A percentile compares a stretch with the other conserved stretches of the same genome.
Evolutionary conservation across 495 filamentous ascomycete genomes (phyloP).

Genomic region (Letharia columbiana): DNA sequence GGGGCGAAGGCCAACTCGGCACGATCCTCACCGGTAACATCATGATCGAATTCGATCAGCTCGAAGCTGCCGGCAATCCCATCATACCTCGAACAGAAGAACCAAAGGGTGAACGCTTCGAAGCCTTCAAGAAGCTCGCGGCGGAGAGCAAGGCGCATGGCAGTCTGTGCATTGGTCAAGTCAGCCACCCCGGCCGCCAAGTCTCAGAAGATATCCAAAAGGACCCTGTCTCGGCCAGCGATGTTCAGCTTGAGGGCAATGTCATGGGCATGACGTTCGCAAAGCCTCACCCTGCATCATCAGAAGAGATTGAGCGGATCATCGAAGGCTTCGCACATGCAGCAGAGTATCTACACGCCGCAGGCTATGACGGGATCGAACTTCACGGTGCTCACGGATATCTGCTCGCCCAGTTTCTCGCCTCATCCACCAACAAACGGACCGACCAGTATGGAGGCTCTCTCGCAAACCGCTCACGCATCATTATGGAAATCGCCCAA

Average conservation of each 20-base stretch:
- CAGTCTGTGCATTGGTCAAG: constrained; percentile 47
- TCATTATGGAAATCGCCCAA: constrained; percentile 45
- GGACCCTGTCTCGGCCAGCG: constrained; percentile 52
- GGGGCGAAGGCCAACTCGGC: constrained; percentile 52
- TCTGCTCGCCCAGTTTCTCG: constrained; percentile 59
- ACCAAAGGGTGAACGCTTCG: constrained; percentile 48
- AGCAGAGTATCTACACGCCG: constrained; percentile 48
- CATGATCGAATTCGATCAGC: constrained; percentile 50
- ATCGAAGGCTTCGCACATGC: constrained; percentile 47
- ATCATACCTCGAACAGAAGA: constrained; percentile 44
- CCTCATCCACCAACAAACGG: constrained; percentile 49
- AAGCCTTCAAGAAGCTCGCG: constrained; percentile 47
- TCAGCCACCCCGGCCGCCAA: constrained; percentile 58
- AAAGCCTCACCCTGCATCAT: constrained; percentile 40
- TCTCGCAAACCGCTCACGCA: constrained; percentile 47
- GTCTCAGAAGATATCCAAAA: constrained; percentile 38
- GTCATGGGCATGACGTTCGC: constrained; percentile 40
- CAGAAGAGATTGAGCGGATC: constrained; percentile 42
- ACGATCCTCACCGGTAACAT: constrained; percentile 55
- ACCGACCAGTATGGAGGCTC: constrained; percentile 56
- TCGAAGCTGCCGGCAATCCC: constrained; percentile 50
- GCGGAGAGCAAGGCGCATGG: constrained; percentile 43
- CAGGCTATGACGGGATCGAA: constrained; percentile 52
- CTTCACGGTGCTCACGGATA: constrained; percentile 57
- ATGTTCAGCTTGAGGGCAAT: constrained; percentile 44